Conservation (phyloP, 2,329 filamentous ascomycete species). For the Parastagonospora nodorum region DNA sequence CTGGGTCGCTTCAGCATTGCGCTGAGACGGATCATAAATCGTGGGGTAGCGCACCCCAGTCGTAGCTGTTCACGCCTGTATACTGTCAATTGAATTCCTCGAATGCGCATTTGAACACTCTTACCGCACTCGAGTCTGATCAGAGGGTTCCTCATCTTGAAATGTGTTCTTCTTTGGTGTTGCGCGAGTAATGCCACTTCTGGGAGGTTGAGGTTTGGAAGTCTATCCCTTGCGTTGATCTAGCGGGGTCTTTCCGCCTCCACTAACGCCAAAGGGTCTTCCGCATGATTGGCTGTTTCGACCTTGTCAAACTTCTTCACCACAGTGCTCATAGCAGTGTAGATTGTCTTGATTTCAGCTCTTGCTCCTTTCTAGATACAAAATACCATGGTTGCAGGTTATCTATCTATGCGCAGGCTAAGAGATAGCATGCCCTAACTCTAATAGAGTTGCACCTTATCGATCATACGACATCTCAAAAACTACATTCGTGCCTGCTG, state of each 20-base stretch:
- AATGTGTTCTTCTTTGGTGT: constrained; percentile 3
- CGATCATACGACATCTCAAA: too few relatives aligned
- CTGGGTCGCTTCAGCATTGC: constrained; percentile 49
- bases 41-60: constrained; percentile 72
- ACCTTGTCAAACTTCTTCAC: too few relatives aligned
- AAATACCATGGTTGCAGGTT: too few relatives aligned
- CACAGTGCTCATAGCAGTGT: neutral
- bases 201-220: neutral
- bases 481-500: too few relatives aligned
- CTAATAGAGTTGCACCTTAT: too few relatives aligned
- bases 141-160: constrained; percentile 66
- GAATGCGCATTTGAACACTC: constrained; percentile 12
- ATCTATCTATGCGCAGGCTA: too few relatives aligned
- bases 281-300: too few relatives aligned
- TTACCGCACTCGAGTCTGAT: constrained; percentile 79
- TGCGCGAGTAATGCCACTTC: constrained; percentile 1
- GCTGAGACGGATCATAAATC: constrained; percentile 19
- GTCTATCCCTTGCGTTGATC: neutral
- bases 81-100: constrained; percentile 22
- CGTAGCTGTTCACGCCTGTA: constrained; percentile 95
- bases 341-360: too few relatives aligned
- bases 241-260: neutral
- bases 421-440: too few relatives aligned
- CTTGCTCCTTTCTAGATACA: too few relatives aligned
- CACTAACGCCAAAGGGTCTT: neutral